Conservation (phyloP, 345 rosid genomes). For the Salix udensis region DNA sequence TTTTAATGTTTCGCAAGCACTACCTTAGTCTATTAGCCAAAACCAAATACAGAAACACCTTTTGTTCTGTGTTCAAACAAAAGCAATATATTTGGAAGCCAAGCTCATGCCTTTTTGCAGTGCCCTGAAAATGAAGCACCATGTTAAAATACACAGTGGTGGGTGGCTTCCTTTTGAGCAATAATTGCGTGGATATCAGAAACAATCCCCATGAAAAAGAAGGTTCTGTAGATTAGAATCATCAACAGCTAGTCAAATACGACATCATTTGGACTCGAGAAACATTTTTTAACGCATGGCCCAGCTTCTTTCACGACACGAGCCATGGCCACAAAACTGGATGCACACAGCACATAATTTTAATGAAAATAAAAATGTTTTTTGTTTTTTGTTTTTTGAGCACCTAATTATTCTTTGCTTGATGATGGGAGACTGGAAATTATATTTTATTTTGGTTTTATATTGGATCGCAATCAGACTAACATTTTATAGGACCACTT, state of each 20-base stretch:
- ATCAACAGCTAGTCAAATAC: neutral
- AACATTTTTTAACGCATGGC: neutral
- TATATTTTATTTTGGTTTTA: conserved; percentile 1
- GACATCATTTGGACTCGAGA: neutral
- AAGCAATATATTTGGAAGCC: too few species aligned
- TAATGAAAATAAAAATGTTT: neutral
- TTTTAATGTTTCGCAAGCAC: too few species aligned
- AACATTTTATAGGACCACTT: neutral
- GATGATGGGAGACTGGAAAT: neutral
- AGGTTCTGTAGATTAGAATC: neutral
- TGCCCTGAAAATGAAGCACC: too few species aligned
- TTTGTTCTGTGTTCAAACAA: too few species aligned
- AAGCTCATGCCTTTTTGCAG: too few species aligned
- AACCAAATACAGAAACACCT: too few species aligned
- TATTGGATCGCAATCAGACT: neutral
- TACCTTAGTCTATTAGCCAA: too few species aligned
- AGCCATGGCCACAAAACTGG: neutral
- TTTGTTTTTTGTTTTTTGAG: neutral
- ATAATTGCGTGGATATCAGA: neutral
- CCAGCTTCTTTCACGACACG: neutral
- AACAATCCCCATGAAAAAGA: neutral
- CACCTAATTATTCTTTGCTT: conserved; percentile 9
- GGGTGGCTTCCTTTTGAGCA: neutral
- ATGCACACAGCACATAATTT: neutral
- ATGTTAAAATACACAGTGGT: too few species aligned